Evolutionary conservation across 805 yeast species (phyloP).

Genomic region (Isabelozyma pseudorhagii): DNA sequence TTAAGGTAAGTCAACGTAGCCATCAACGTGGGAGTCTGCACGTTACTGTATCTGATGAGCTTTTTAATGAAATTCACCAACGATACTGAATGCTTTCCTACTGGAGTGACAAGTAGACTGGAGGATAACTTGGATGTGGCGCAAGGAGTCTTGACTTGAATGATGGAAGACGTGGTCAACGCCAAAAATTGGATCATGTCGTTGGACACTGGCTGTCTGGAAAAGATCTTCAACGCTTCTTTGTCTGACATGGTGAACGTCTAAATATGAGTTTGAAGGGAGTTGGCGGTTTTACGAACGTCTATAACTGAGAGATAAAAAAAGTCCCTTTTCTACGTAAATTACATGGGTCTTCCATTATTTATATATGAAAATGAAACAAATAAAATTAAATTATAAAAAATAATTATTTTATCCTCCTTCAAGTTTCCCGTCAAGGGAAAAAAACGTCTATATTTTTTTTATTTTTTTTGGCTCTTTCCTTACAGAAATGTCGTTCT

Average conservation of each 20-base stretch:
- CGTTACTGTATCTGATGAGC: constrained; percentile 78
- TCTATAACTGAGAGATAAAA: too few relatives aligned
- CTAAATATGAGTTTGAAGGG: too few relatives aligned
- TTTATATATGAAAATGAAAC: too few relatives aligned
- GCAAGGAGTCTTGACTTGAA: constrained; percentile 34
- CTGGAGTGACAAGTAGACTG: constrained; percentile 20
- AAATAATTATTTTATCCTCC: too few relatives aligned
- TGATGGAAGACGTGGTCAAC: constrained; percentile 55
- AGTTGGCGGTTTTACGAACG: too few relatives aligned
- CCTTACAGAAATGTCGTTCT: too few relatives aligned
- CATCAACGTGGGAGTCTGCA: constrained; percentile 94
- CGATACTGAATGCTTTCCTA: constrained; percentile 17
- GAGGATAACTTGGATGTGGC: constrained; percentile 14
- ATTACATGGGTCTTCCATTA: too few relatives aligned
- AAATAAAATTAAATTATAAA: too few relatives aligned
- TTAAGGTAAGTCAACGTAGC: constrained; percentile 78
- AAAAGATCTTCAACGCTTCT: constrained; percentile 51
- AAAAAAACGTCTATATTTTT: too few relatives aligned
- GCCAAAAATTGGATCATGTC: constrained; percentile 61
- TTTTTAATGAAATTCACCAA: constrained; percentile 66
- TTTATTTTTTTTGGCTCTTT: too few relatives aligned
- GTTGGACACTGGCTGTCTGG: constrained; percentile 52
- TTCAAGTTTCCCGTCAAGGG: too few relatives aligned
- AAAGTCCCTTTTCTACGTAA: too few relatives aligned
- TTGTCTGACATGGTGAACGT: constrained; percentile 20